Percentiles rank a stretch among this genome's conserved stretches.
Evolutionary conservation across 495 filamentous ascomycete genomes (phyloP).

Genomic region (Penicillium taxi): DNA sequence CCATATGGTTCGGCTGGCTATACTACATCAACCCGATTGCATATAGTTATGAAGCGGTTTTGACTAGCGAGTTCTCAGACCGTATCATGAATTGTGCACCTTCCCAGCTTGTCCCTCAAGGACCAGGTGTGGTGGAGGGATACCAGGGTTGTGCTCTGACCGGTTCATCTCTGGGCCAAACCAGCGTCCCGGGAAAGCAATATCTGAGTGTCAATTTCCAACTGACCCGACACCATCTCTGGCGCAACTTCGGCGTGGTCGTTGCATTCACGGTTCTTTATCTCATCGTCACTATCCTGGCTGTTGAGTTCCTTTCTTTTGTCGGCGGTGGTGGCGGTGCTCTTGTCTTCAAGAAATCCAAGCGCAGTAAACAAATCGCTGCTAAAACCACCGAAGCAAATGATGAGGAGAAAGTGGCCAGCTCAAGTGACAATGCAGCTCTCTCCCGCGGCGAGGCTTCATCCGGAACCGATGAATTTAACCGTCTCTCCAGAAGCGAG

Average conservation of each 20-base stretch:
- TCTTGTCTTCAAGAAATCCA: conserved; percentile 61
- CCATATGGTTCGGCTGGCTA: conserved; percentile 78
- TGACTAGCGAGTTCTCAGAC: conserved; percentile 60
- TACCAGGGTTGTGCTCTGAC: conserved; percentile 58
- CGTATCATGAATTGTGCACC: conserved; percentile 53
- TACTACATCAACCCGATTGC: conserved; percentile 65
- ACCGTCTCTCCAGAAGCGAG: conserved; percentile 51
- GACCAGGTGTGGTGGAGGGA: conserved; percentile 37
- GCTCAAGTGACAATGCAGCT: conserved; percentile 28
- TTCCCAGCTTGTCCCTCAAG: conserved; percentile 48
- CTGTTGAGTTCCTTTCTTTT: conserved; percentile 47
- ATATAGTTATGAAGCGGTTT: conserved; percentile 65
- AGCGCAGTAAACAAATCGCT: conserved; percentile 46
- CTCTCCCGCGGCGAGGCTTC: conserved; percentile 38
- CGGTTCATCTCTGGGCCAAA: conserved; percentile 41
- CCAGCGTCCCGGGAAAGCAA: conserved; percentile 46
- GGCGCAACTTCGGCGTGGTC: conserved; percentile 75
- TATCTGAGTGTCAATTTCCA: conserved; percentile 51
- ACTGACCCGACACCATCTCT: conserved; percentile 59
- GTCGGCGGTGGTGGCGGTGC: conserved; percentile 49
- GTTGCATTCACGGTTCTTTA: conserved; percentile 64
- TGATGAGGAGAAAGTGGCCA: conserved; percentile 41
- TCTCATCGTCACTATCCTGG: conserved; percentile 57
- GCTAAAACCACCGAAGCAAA: conserved; percentile 30
- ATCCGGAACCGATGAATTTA: conserved; percentile 36